Evolutionary conservation across 2,329 filamentous ascomycete genomes (phyloP).

Genomic region (Claviceps pusilla): DNA sequence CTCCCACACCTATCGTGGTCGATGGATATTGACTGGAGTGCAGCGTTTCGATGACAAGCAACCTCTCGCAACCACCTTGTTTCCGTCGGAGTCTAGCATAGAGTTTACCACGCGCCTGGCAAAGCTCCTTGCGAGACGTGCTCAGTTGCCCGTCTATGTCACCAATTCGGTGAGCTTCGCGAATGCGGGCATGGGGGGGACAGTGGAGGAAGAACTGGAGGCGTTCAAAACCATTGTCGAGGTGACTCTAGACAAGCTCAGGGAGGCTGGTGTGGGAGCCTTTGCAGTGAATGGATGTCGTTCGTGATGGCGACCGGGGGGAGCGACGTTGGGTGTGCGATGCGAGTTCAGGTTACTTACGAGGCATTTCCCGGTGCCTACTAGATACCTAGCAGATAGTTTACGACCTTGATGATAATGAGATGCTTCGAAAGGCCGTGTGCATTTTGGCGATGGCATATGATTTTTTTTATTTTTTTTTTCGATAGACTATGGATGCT

Average conservation of each 20-base stretch:
- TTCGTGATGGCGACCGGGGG: not conserved
- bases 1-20: not conserved
- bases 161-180: constrained; percentile 73
- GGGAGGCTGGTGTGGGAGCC: constrained; percentile 7
- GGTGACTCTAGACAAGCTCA: constrained; percentile 33
- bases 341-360: not conserved
- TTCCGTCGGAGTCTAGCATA: constrained; percentile 56
- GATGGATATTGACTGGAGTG: not conserved
- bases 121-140: constrained; percentile 62
- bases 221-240: constrained; percentile 62
- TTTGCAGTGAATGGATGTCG: constrained; percentile 1
- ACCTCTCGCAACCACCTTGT: constrained; percentile 65
- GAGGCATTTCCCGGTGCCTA: not conserved
- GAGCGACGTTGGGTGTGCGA: not conserved
- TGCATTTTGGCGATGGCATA: no score
- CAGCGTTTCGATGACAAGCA: constrained; percentile 41
- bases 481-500: not conserved
- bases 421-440: not conserved
- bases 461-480: not conserved
- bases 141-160: constrained; percentile 68
- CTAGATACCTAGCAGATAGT: not conserved
- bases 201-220: constrained; percentile 88
- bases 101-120: constrained; percentile 81
- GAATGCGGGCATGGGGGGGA: constrained; percentile 58
- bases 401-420: not conserved